Percentiles rank a stretch among this genome's conserved stretches.
These are phyloP conservation scores for Cucumis sativus DNA, from an alignment of 306 rosid species.

Conservation along the genomic window DNA sequence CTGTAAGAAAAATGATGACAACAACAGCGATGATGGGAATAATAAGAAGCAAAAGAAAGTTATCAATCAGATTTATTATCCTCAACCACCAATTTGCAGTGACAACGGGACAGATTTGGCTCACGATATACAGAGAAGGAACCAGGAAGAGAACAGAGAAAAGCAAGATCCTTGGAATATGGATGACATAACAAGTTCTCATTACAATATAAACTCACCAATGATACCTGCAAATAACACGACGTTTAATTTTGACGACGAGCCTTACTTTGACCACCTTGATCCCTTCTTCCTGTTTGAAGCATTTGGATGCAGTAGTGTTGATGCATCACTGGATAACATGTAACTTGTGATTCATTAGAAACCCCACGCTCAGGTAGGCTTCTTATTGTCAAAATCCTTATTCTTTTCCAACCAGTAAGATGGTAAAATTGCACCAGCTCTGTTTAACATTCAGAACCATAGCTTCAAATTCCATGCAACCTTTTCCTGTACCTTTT, in stretches of 20 bases:
- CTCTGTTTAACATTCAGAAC: not conserved
- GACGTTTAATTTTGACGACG: slow-evolving; percentile 23
- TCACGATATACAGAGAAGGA: not conserved
- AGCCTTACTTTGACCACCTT: slow-evolving; percentile 19
- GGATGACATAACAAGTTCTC: slow-evolving; percentile 11
- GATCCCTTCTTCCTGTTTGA: slow-evolving; percentile 28
- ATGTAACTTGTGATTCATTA: not conserved
- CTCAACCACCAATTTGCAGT: not conserved
- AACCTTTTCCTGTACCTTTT: not conserved
- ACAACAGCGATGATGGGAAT: not conserved
- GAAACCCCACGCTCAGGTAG: not conserved
- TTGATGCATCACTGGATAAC: not conserved
- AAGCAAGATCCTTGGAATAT: not conserved
- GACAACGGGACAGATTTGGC: not conserved
- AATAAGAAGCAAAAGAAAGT: slow-evolving; percentile 12
- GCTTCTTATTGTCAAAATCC: not conserved
- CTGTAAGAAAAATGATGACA: not conserved
- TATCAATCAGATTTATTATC: not conserved
- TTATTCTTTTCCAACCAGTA: slow-evolving; percentile 1
- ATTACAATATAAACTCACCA: slow-evolving; percentile 16
- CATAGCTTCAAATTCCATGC: not conserved
- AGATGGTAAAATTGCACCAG: not conserved
- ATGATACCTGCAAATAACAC: slow-evolving; percentile 5
- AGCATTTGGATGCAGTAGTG: slow-evolving; percentile 22
- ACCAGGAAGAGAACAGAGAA: slow-evolving; percentile 2